phyloP scores from a whole-genome alignment of 257 asterid genomes.

The Scutellaria galericulata region DNA sequence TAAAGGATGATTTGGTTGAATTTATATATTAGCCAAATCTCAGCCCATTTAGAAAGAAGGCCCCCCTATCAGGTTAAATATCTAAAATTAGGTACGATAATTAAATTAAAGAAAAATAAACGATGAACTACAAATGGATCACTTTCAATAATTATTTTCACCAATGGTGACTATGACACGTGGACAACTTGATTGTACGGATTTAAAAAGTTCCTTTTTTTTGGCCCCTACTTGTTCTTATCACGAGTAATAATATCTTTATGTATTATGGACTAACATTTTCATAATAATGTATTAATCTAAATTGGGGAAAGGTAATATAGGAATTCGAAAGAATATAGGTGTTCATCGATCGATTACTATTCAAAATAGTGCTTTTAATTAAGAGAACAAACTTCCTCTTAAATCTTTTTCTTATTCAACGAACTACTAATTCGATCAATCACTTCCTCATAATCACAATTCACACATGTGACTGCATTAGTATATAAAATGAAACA shows the following conservation, averaged over 20 bases:
- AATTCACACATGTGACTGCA: no score
- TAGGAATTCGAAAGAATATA: background rate
- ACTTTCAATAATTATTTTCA: slow-evolving; percentile 10
- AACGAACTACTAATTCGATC: no score
- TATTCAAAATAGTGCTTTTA: no score
- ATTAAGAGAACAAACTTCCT: no score
- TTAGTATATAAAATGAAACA: no score
- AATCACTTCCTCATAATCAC: no score
- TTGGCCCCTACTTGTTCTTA: slow-evolving; percentile 43
- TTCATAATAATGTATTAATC: slow-evolving; percentile 15
- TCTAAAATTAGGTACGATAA: slow-evolving; percentile 40
- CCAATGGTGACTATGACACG: slow-evolving; percentile 26
- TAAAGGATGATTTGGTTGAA: no score
- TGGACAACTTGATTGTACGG: slow-evolving; percentile 20
- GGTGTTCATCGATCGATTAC: background rate
- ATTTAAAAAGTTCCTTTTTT: background rate
- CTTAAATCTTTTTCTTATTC: no score
- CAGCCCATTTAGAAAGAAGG: slow-evolving; percentile 12
- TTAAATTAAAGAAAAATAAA: background rate
- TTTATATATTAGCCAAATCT: background rate
- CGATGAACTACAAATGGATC: background rate
- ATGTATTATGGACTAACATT: slow-evolving; percentile 25
- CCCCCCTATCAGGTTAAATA: slow-evolving; percentile 18
- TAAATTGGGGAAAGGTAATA: background rate
- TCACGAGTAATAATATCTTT: slow-evolving; percentile 10